A percentile compares a stretch with the other conserved stretches of the same genome.
Conservation (phyloP, 345 rosid species). For the Syzygium oleosum region DNA sequence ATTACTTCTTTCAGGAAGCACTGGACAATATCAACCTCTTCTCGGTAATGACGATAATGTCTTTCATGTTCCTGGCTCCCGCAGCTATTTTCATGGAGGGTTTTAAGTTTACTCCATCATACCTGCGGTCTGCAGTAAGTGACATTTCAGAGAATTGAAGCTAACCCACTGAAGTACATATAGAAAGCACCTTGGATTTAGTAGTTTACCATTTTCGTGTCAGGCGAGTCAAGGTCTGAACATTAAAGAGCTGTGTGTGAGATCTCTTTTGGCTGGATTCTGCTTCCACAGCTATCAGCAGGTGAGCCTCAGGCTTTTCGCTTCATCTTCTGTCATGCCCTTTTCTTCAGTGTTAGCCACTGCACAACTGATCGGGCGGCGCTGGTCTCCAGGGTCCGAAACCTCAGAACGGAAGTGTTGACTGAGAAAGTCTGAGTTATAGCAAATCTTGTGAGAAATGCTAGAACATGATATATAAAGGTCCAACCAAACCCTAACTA, state of each 20-base stretch:
- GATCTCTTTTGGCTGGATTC: conserved; percentile 60
- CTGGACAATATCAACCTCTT: conserved; percentile 87
- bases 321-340: neutral
- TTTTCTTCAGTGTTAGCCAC: neutral
- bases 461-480: neutral
- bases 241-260: conserved; percentile 39
- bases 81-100: conserved; percentile 60
- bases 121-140: conserved; percentile 62
- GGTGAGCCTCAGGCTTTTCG: conserved; percentile 19
- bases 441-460: neutral
- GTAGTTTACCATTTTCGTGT: neutral
- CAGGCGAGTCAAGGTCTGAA: conserved; percentile 62
- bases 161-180: neutral
- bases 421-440: neutral
- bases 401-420: neutral
- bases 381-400: neutral
- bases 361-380: neutral
- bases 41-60: conserved; percentile 65
- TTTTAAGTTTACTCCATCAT: conserved; percentile 53
- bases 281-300: conserved; percentile 82
- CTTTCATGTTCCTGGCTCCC: conserved; percentile 62
- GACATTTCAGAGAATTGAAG: neutral
- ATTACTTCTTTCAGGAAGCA: conserved; percentile 35
- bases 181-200: neutral
- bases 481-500: neutral